Evolutionary conservation across 2,329 filamentous ascomycete genomes (phyloP).

Genomic region (Mariannaea elegans): DNA sequence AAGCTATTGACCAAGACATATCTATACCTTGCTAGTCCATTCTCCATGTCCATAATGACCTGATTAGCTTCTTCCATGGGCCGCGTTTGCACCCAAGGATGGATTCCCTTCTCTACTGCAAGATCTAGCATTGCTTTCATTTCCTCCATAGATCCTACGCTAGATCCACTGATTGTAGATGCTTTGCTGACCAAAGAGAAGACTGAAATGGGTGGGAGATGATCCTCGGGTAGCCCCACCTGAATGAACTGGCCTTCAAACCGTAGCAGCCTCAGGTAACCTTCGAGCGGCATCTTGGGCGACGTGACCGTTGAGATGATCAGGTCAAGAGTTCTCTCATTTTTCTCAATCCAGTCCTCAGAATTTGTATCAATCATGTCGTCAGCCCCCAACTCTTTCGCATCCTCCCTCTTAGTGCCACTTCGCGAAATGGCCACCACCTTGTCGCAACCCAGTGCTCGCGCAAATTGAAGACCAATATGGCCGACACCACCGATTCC

Average conservation of each 20-base stretch:
- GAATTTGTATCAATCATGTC: slow-evolving; percentile 65
- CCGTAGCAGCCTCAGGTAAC: background rate
- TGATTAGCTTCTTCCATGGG: slow-evolving; percentile 63
- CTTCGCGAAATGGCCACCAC: slow-evolving; percentile 66
- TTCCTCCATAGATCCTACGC: slow-evolving; percentile 66
- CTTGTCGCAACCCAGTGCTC: slow-evolving; percentile 66
- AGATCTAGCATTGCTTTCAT: slow-evolving; percentile 67
- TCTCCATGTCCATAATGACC: slow-evolving; percentile 62
- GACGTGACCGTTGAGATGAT: slow-evolving; percentile 71
- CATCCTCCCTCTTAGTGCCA: slow-evolving; percentile 64
- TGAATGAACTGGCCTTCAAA: background rate
- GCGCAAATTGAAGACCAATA: slow-evolving; percentile 72
- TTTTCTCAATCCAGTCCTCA: slow-evolving; percentile 58
- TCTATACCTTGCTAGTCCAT: slow-evolving; percentile 57
- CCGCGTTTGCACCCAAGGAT: slow-evolving; percentile 63
- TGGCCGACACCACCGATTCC: slow-evolving; percentile 77
- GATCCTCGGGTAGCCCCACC: slow-evolving; percentile 40
- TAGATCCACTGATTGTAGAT: slow-evolving; percentile 61
- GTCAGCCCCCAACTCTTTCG: slow-evolving; percentile 62
- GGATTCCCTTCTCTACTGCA: slow-evolving; percentile 61
- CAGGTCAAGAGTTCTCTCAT: slow-evolving; percentile 71
- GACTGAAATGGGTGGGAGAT: slow-evolving; percentile 64
- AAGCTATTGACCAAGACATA: slow-evolving; percentile 46
- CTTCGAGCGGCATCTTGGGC: slow-evolving; percentile 29
- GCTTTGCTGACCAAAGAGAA: slow-evolving; percentile 59